Percentiles rank a stretch among this genome's conserved stretches.
These are phyloP conservation scores for Aphanomyces invadans DNA, from an alignment of 352 stramenopile species.

Conservation along the genomic window DNA sequence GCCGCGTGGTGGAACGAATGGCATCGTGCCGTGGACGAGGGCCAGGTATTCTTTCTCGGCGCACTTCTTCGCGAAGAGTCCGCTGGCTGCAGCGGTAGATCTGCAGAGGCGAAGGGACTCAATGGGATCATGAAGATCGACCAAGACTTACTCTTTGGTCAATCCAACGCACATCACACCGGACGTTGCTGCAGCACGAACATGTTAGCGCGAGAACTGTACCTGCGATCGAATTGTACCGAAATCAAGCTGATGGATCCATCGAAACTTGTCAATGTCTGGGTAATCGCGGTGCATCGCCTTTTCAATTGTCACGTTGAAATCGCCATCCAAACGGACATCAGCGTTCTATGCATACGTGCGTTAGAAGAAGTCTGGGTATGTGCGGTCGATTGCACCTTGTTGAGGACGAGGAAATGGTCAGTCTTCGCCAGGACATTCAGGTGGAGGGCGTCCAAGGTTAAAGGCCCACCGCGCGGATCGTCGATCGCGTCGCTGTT, in stretches of 20 bases:
- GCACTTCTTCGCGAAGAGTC: slow-evolving; percentile 69
- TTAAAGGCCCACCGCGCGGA: slow-evolving; percentile 43
- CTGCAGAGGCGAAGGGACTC: slow-evolving; percentile 29
- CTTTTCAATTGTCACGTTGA: slow-evolving; percentile 86
- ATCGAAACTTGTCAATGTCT: slow-evolving; percentile 73
- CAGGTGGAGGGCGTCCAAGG: slow-evolving; percentile 46
- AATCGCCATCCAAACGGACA: slow-evolving; percentile 78
- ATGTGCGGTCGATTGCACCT: no score
- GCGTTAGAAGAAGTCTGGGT: no score
- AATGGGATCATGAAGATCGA: background rate
- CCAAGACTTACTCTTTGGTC: slow-evolving; percentile 45
- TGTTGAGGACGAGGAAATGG: slow-evolving; percentile 73
- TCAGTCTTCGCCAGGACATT: slow-evolving; percentile 39
- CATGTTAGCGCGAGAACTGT: background rate
- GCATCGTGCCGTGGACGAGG: slow-evolving; percentile 61
- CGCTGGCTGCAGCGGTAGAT: slow-evolving; percentile 51
- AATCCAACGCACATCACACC: slow-evolving; percentile 77
- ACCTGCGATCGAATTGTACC: slow-evolving; percentile 30
- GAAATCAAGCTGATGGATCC: slow-evolving; percentile 88
- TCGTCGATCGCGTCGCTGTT: slow-evolving; percentile 21
- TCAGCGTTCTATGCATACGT: slow-evolving; percentile 42
- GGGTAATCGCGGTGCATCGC: slow-evolving; percentile 64
- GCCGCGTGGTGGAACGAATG: slow-evolving; percentile 36
- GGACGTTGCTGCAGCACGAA: slow-evolving; percentile 49
- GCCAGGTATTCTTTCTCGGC: slow-evolving; percentile 83